Percentiles rank a stretch among this genome's conserved stretches.
Conservation (phyloP, 73 alveolate genomes). For the Paraurostyla sp. region DNA sequence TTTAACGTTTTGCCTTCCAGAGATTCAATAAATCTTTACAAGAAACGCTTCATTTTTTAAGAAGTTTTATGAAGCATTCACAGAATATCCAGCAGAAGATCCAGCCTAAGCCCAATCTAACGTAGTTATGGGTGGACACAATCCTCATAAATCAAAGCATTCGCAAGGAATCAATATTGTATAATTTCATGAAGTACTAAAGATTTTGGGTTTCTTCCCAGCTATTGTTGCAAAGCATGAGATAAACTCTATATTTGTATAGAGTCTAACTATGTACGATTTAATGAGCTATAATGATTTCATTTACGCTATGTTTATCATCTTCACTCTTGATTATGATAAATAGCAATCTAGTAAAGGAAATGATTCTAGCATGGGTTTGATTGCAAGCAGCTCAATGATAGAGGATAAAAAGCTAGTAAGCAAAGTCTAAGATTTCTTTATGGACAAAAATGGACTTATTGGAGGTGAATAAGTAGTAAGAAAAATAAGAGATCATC, state of each 20-base stretch:
- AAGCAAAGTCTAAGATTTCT: background rate
- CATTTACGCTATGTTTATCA: constrained; percentile 23
- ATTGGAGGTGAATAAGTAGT: constrained; percentile 38
- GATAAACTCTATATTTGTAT: constrained; percentile 9
- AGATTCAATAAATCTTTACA: constrained; percentile 1
- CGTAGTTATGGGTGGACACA: too few relatives aligned
- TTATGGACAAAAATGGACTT: background rate
- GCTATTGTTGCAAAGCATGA: constrained; percentile 50
- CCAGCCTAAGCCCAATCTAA: background rate
- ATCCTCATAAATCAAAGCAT: background rate
- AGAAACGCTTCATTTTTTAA: background rate
- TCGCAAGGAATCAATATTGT: constrained; percentile 21
- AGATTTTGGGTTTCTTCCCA: constrained; percentile 27
- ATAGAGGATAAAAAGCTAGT: constrained; percentile 13
- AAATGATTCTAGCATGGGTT: background rate
- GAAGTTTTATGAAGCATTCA: constrained; percentile 4
- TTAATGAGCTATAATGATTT: constrained; percentile 7
- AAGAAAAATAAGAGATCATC: constrained; percentile 45
- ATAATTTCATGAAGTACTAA: constrained; percentile 38
- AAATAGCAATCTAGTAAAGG: background rate
- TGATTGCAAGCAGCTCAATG: background rate
- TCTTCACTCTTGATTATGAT: constrained; percentile 9
- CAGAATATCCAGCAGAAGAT: constrained; percentile 35
- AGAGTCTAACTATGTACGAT: constrained; percentile 15
- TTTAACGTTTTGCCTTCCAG: background rate